Conservation (phyloP, 2,329 filamentous ascomycete species). For the Fusarium caatingaense region DNA sequence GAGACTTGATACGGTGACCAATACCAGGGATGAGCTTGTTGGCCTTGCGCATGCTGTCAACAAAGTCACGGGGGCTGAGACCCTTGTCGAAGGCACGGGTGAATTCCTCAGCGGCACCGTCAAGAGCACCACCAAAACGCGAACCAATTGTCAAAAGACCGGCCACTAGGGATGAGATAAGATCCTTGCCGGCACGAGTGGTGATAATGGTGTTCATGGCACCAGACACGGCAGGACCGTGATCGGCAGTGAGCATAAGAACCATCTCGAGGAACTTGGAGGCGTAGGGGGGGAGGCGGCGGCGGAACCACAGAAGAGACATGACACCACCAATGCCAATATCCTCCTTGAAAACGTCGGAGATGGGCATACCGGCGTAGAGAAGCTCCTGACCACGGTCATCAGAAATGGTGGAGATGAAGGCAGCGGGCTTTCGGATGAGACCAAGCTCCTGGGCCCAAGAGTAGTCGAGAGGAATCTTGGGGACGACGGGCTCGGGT, state of each 20-base stretch:
- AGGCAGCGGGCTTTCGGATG: constrained; percentile 98
- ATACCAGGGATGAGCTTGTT: constrained; percentile 99
- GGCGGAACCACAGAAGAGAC: constrained; percentile 99
- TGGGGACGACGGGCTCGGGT: constrained; percentile 91
- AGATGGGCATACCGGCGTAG: constrained; percentile 99
- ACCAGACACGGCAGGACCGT: constrained; percentile 98
- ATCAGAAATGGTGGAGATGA: constrained; percentile 99
- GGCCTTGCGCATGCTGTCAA: constrained; percentile 98
- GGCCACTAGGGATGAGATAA: constrained; percentile 96
- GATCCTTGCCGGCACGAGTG: constrained; percentile 97
- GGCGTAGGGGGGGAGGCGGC: constrained; percentile 93
- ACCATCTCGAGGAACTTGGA: constrained; percentile 99
- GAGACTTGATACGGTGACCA: constrained; percentile 98
- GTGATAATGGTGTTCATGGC: constrained; percentile 99
- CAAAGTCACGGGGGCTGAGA: constrained; percentile 97
- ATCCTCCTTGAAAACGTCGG: constrained; percentile 99
- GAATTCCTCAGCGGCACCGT: constrained; percentile 98
- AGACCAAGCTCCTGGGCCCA: constrained; percentile 99
- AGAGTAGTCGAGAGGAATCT: constrained; percentile 99
- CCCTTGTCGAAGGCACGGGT: constrained; percentile 98
- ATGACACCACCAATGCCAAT: constrained; percentile 99
- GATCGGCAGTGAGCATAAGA: constrained; percentile 99
- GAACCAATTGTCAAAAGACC: constrained; percentile 99
- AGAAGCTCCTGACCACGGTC: constrained; percentile 99
- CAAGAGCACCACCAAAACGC: constrained; percentile 97